Evolutionary conservation across 108 stramenopile genomes (phyloP).

Genomic region (Discostella stelligeroides): DNA sequence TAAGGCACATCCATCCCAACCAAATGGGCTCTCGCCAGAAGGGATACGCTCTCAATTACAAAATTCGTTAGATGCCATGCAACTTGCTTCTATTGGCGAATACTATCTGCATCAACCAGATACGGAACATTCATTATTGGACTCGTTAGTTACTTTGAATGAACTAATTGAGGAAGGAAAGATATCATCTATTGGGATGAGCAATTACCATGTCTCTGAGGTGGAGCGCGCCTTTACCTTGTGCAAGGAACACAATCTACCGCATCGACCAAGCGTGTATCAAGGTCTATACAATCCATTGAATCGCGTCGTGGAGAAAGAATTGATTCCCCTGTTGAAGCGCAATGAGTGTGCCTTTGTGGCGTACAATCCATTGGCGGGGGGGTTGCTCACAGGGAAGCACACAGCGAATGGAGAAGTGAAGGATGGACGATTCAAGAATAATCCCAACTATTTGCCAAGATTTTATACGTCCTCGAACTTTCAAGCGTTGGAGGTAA

Average conservation of each 20-base stretch:
- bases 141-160: constrained; percentile 59
- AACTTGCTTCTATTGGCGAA: constrained; percentile 53
- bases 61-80: constrained; percentile 66
- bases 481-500: constrained; percentile 77
- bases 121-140: constrained; percentile 61
- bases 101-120: constrained; percentile 92
- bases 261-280: constrained; percentile 80
- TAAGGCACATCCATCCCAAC: constrained; percentile 81
- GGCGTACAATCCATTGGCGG: constrained; percentile 96
- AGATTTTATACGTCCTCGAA: constrained; percentile 81
- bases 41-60: constrained; percentile 70
- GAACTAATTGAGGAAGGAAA: constrained; percentile 60
- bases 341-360: constrained; percentile 80
- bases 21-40: constrained; percentile 62
- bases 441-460: constrained; percentile 85
- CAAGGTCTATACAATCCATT: constrained; percentile 96
- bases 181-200: constrained; percentile 69
- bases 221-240: constrained; percentile 78
- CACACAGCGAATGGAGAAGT: constrained; percentile 51
- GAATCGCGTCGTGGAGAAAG: constrained; percentile 87
- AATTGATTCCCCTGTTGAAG: constrained; percentile 82
- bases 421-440: constrained; percentile 78
- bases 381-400: constrained; percentile 86
- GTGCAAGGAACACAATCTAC: constrained; percentile 70
- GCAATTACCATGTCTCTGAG: constrained; percentile 85